Evolutionary conservation across 78 protist genomes (phyloP), one percentile per base, ranked within the genome.

Genomic region (Emiliania huxleyi): DNA sequence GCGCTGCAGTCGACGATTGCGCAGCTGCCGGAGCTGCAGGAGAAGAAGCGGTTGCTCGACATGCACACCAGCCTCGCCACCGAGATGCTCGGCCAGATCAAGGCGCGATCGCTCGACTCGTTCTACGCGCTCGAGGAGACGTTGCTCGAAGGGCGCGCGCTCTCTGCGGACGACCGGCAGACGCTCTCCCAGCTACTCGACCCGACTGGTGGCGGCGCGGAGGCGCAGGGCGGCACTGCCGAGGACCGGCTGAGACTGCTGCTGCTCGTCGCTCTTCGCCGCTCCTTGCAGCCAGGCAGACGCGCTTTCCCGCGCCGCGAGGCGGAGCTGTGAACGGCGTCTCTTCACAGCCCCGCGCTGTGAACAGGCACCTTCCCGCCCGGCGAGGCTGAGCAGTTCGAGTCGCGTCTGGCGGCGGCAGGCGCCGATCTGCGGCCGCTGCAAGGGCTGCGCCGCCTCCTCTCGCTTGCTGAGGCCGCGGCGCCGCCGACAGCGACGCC

Each of bases 241-340:
- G 93, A 56, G 15, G 98, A 97, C 79, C 95, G 96, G 94, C 38
- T 97, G 11, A 93, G 98, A n/a, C 92, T 97, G 40, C 87, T 94
- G 6, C 38, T 96, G 44, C 96, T 97, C 69, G 94, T 93, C 52
- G 93, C 46, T 45, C 69, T 96, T 37, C 55, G 91, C 6, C 93
- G n/a, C n/a, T n/a, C n/a, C n/a, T n/a, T n/a, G n/a, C n/a, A n/a
- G n/a, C n/a, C n/a, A n/a, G n/a, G n/a, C n/a, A n/a, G 94, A 0
- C 71, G 44, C 42, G 29, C 69, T 5, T 46, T 83, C 26, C 44
- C 95, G 44, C 48, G 33, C 26, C 21, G 69, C 38, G 96, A 94
- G 40, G 73, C 81, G 90, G 93, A 46, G 62, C 79, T n/a, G n/a
- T 23, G 22, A 45, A 94, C 91, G 90, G 95, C 84, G 1, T 52